Conservation (phyloP, 2,329 filamentous ascomycete species). For the Beauveria pseudobassiana region DNA sequence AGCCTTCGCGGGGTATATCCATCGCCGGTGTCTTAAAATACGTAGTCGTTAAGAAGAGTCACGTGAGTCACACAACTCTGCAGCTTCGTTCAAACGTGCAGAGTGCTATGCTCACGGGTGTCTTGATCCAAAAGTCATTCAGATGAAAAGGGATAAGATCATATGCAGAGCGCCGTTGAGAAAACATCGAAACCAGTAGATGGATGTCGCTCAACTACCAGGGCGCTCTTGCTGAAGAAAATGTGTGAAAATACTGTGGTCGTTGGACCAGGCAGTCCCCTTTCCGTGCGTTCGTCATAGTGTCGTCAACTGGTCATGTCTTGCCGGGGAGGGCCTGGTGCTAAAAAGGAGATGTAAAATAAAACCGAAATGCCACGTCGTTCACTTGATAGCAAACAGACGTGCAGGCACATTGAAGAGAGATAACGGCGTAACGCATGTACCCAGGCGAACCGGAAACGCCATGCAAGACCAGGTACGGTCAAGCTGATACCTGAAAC, state of each 20-base stretch:
- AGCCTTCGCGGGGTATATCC: constrained; percentile 34
- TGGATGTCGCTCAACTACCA: constrained; percentile 17
- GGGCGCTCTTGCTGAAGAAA: constrained; percentile 23
- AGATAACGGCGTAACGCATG: constrained; percentile 20
- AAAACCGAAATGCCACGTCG: constrained; percentile 1
- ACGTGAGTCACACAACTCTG: constrained; percentile 24
- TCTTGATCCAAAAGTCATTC: constrained; percentile 22
- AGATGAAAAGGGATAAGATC: constrained; percentile 14
- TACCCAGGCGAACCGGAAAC: constrained; percentile 23
- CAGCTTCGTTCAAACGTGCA: constrained; percentile 25
- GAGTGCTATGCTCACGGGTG: constrained; percentile 22
- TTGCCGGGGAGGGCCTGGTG: constrained; percentile 7
- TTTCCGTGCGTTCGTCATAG: constrained; percentile 10
- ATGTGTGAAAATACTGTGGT: constrained; percentile 17
- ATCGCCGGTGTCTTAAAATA: constrained; percentile 31
- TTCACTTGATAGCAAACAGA: background rate
- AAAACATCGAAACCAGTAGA: constrained; percentile 18
- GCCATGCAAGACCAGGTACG: constrained; percentile 20
- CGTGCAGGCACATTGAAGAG: constrained; percentile 13
- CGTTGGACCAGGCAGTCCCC: constrained; percentile 6
- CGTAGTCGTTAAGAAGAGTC: constrained; percentile 28
- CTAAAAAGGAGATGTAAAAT: constrained; percentile 7
- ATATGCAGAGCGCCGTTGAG: constrained; percentile 19
- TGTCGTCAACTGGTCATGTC: constrained; percentile 6
- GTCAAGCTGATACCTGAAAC: constrained; percentile 14